Evolutionary conservation across 1,284 basidiomycete genomes (phyloP), one percentile per base, ranked within the genome.

Genomic region (Ganoderma leucocontextum): DNA sequence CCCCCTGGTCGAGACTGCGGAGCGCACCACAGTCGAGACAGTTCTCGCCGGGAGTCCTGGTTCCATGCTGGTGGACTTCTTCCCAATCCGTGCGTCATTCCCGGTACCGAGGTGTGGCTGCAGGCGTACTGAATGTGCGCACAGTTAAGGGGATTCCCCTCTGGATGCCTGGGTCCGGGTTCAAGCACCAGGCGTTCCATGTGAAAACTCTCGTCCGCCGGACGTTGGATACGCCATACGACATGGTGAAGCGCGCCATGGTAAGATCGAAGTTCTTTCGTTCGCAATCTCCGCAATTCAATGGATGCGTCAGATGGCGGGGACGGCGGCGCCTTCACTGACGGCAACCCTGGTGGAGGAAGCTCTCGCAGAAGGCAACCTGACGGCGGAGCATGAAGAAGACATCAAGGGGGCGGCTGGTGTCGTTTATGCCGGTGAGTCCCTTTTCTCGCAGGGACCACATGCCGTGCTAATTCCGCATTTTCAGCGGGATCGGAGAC

Each of bases 151-250:
- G 74, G 42, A 60, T 75, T 17, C 77, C 77, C 38, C 29, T 72
- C 3, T 78, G 77, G 77, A 67, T 75, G 58, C 78, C 78, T 1
- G 77, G 77, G 0, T 73, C 77, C 4, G 71, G 70, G 1, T 78
- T 76, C 70, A 78, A 78, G 66, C 71, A 66, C 12, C 71, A 73
- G 13, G 75, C 76, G 7, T 59, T 67, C 12, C 52, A 65, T 29
- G 72, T 73, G 2, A 71, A 72, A n/a, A 59, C 60, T 1, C 64
- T 75, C n/a, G 67, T 72, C 5, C 64, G 68, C 7, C 59, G 64
- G 49, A 73, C 75, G 60, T 44, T 75, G n/a, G 72, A 78, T 58
- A 63, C 65, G 15, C 78, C 77, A 2, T 78, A 72, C 60, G 69
- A 75, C 2, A 74, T 73, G 62, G 77, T 78, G 2, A 74, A 76